Evolutionary conservation across 768 basidiomycete species (phyloP), one percentile per base, ranked within the genome.

Genomic region (Pisolithus marmoratus): DNA sequence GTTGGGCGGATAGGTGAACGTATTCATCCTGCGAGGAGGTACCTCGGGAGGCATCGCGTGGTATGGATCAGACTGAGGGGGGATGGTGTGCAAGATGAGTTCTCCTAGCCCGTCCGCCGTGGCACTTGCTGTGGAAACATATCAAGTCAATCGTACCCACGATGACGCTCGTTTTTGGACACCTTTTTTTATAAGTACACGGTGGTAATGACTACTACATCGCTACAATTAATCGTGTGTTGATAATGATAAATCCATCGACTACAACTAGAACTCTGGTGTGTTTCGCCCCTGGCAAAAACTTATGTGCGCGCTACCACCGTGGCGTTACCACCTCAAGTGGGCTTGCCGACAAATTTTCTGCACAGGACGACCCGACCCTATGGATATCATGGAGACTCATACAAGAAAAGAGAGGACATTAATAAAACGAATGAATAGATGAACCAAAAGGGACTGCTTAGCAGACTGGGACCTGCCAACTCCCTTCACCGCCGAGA

Each of bases 381-480:
- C 15, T 27, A 45, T 45, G 43, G 38, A 43, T 9, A 23, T 22
- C n/a, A 45, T 45, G 43, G 37, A 46, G 53, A 34, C 36, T 51
- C 54, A 56, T 49, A 62, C 51, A 60, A 38, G 41, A 43, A 40
- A 48, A 46, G 38, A 34, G 40, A 45, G 22, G 52, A 46, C 23
- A 52, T 34, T 29, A 47, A 36, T 53, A 38, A 15, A 50, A 44
- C 26, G 45, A 37, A 49, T 34, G 24, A 48, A 45, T 46, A 37
- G 37, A 48, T 34, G 20, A 26, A 17, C 38, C 19, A 9, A 8
- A 12, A 14, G 34, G 14, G 34, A 5, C 2, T 8, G 22, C 8
- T 64, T 58, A 86, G 66, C 83, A 85, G 48, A 87, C 72, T 63
- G 85, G 80, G 43, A 89, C 84, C 65, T 89, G 85, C 85, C 86